Base-by-base conservation (phyloP, 768 basidiomycete species). In the Serendipita sp. region DNA sequence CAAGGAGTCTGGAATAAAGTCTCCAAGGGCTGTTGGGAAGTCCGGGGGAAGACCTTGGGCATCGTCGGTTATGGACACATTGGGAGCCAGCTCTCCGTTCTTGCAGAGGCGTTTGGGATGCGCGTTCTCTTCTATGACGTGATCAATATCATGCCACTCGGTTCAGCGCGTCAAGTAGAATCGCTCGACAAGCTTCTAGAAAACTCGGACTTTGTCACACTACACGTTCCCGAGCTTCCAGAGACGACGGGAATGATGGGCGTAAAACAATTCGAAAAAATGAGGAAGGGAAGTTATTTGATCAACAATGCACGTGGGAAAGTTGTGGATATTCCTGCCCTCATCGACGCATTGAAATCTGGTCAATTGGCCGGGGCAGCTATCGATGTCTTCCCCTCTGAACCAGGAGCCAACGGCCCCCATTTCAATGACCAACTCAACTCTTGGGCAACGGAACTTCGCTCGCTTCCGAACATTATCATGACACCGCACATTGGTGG, bases 1-100 rank as follows among this genome's bases (percentile, higher is more conserved):
- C 79, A 83, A 38, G 96, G 96, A 53, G 75, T 88, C 71, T 99
- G 96, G 96, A 98, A 99, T 81, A 99, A 99, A 76, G 88, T 97
- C 71, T 95, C 92, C 69, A 97, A 96, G 73, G 85, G 86, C 67
- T 99, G 96, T 76, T 99, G 93, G 92, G 96, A 99, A 74, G 77
- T 98, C 68, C 85, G 96, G 48, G 95, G 96, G 69, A 99, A 99
- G 80, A 97, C 92, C 0, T 81, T 99, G 53, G 96, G 96, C 65
- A 98, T 99, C 68, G 83, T 99, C 37, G 96, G 96, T 45, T 99
- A 98, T 75, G 96, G 96, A 45, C 96, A 99, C 77, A 99, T 99
- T 67, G 96, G 96, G 64, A 81, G 94, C 32, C 96, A 99, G 75
- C 84, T 99, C 65, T 94, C 92, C 41, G 96, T 99, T 30, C 86